phyloP scores from a whole-genome alignment of 352 stramenopile species.

The Bremia lactucae region DNA sequence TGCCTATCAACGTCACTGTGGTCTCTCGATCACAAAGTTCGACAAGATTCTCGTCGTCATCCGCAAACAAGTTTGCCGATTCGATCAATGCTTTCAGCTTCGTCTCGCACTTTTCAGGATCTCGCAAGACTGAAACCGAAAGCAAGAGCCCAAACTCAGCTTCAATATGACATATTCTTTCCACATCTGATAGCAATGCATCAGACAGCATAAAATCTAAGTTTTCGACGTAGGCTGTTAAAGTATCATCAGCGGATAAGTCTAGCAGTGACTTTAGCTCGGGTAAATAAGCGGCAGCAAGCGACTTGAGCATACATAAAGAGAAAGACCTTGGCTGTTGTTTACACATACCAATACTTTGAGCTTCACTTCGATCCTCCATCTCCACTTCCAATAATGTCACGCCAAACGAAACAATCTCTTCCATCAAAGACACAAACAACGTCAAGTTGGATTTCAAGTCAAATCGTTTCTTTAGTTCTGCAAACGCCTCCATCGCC shows the following conservation, averaged over 20 bases:
- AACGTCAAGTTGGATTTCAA: conserved; percentile 16
- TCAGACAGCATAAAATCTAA: conserved; percentile 24
- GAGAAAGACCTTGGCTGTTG: conserved; percentile 13
- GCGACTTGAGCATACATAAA: conserved; percentile 25
- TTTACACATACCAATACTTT: neutral
- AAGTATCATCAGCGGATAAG: conserved; percentile 9
- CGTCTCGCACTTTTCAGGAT: conserved; percentile 28
- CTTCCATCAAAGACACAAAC: conserved; percentile 36
- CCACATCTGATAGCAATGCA: conserved; percentile 28
- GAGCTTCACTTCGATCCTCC: neutral
- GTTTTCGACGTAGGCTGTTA: conserved; percentile 15
- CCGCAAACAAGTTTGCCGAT: conserved; percentile 33
- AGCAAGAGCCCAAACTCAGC: conserved; percentile 43
- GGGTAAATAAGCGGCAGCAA: conserved; percentile 21
- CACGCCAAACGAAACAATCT: conserved; percentile 38
- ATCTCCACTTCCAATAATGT: conserved; percentile 35
- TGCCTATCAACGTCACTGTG: conserved; percentile 5
- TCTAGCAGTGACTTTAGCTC: conserved; percentile 20
- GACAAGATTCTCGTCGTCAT: neutral
- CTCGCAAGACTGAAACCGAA: conserved; percentile 35
- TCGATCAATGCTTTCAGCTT: conserved; percentile 37
- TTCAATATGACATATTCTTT: conserved; percentile 34
- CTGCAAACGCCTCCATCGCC: conserved; percentile 23
- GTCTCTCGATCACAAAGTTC: neutral
- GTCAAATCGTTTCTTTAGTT: conserved; percentile 32